A percentile compares a stretch with the other conserved stretches of the same genome.
These are phyloP conservation scores for Fomitiporia mediterranea DNA, from an alignment of 1,284 basidiomycete genomes.

Conservation along the genomic window DNA sequence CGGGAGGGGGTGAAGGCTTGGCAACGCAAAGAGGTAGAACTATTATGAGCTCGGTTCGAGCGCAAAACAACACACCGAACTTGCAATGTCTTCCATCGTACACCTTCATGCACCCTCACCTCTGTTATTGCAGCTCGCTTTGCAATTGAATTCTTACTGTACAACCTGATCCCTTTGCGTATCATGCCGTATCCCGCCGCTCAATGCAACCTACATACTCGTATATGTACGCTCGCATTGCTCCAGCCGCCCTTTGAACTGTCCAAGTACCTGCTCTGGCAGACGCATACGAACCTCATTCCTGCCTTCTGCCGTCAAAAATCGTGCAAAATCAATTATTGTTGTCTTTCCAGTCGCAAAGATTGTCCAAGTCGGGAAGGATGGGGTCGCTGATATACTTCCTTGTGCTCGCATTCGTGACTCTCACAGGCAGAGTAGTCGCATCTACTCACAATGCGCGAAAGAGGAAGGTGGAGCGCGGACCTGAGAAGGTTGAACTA, in stretches of 20 bases:
- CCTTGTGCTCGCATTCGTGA: conserved; percentile 6
- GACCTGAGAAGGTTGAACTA: not conserved
- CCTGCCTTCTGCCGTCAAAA: not conserved
- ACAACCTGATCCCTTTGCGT: not conserved
- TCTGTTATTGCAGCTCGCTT: not conserved
- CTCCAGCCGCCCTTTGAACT: not conserved
- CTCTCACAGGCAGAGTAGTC: not conserved
- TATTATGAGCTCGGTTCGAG: too few relatives aligned
- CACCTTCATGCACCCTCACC: not conserved
- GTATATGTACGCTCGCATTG: not conserved
- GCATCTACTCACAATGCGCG: conserved; percentile 3
- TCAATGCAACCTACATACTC: not conserved
- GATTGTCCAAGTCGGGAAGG: not conserved
- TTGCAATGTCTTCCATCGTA: too few relatives aligned
- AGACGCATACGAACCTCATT: not conserved
- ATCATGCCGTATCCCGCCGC: not conserved
- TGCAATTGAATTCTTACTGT: not conserved
- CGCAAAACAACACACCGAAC: too few relatives aligned
- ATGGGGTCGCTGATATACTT: not conserved
- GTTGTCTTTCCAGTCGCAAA: not conserved
- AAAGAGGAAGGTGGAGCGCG: not conserved
- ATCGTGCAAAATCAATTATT: too few relatives aligned
- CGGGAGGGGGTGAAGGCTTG: too few relatives aligned
- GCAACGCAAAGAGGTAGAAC: too few relatives aligned
- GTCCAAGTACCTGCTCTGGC: not conserved